A percentile compares a stretch with the other conserved stretches of the same genome.
These are phyloP conservation scores for Macadamia tetraphylla DNA, from an alignment of 164 flowering plant genomes.

Conservation along the genomic window DNA sequence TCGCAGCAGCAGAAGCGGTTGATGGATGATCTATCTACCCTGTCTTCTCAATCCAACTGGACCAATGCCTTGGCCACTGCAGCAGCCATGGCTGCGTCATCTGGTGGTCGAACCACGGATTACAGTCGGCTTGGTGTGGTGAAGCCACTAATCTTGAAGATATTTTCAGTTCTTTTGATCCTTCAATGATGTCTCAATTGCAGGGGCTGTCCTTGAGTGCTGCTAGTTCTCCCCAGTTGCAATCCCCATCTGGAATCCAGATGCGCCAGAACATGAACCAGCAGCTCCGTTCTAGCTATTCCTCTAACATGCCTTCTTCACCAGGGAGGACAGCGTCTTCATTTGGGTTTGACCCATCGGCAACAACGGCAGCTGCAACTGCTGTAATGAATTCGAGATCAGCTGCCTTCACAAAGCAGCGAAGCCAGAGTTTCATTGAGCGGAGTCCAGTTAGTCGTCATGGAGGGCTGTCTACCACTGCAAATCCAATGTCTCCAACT, in stretches of 20 bases:
- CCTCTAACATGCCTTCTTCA: constrained; percentile 39
- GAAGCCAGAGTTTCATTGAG: constrained; percentile 87
- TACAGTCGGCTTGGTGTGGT: constrained; percentile 34
- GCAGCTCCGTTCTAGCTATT: constrained; percentile 44
- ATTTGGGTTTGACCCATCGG: constrained; percentile 45
- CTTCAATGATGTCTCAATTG: constrained; percentile 43
- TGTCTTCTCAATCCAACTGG: constrained; percentile 48
- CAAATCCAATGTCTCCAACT: constrained; percentile 28
- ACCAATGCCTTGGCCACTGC: constrained; percentile 22
- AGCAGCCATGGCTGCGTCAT: constrained; percentile 17
- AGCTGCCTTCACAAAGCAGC: constrained; percentile 64
- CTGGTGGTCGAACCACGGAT: constrained; percentile 22
- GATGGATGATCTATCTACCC: constrained; percentile 54
- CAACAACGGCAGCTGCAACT: constrained; percentile 44
- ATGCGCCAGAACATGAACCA: constrained; percentile 48
- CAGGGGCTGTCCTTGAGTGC: constrained; percentile 38
- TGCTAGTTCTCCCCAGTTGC: constrained; percentile 32
- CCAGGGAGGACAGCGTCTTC: constrained; percentile 46
- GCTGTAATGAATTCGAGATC: constrained; percentile 72
- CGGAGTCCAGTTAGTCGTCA: constrained; percentile 36
- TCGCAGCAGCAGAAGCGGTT: constrained; percentile 50
- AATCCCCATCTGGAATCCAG: constrained; percentile 52
- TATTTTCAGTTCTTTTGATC: constrained; percentile 48
- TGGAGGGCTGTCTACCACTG: constrained; percentile 21
- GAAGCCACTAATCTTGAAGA: constrained; percentile 69